These are phyloP conservation scores for Teunomyces gatunensis DNA, from an alignment of 805 yeast species.

Conservation along the genomic window DNA sequence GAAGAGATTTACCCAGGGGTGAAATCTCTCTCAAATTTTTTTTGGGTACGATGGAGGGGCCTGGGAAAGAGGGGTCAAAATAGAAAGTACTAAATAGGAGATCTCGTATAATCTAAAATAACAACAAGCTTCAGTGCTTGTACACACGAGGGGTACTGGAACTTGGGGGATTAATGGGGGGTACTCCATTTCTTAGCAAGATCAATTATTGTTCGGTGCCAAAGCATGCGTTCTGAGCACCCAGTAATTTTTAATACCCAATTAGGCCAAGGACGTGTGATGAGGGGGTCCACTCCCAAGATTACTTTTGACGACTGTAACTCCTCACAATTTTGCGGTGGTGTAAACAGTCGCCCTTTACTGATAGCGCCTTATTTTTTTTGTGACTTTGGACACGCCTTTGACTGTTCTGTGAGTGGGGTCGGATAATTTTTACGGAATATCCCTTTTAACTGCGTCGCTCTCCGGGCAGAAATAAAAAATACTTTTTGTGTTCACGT, in stretches of 20 bases:
- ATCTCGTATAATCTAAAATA: no score
- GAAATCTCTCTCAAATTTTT: neutral
- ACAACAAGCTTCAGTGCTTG: no score
- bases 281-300: neutral
- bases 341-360: neutral
- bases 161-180: no score
- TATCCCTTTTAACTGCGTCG: neutral
- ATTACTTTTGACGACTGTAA: neutral
- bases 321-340: neutral
- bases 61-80: neutral
- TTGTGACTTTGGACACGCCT: neutral
- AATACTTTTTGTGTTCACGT: neutral
- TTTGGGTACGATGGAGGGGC: neutral
- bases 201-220: neutral
- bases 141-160: no score
- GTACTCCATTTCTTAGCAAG: neutral
- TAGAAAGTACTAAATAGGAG: no score
- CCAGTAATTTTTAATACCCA: neutral
- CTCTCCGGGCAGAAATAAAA: neutral
- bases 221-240: neutral
- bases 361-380: neutral
- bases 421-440: conserved; percentile 1
- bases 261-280: neutral
- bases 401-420: neutral
- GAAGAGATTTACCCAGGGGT: neutral